Evolutionary conservation across 345 rosid genomes (phyloP).

Genomic region (Lepidium sativum): DNA sequence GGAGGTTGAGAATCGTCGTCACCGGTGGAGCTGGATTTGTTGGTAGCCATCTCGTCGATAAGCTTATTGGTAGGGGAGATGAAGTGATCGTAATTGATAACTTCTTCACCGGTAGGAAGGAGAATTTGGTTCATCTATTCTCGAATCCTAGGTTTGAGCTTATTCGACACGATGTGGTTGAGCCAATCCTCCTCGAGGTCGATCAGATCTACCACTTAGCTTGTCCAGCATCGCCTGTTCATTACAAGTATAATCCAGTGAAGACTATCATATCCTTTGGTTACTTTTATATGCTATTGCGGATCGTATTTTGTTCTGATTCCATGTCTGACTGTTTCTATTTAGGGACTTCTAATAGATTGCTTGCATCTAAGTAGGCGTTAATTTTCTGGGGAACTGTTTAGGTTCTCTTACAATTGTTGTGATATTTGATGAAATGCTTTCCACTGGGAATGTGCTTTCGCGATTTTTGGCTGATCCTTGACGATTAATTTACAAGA

Average conservation of each 20-base stretch:
- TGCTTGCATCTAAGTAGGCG: neutral
- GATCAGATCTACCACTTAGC: slow-evolving; percentile 99
- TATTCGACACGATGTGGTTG: slow-evolving; percentile 93
- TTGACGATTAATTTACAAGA: slow-evolving; percentile 63
- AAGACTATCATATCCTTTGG: slow-evolving; percentile 90
- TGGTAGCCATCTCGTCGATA: slow-evolving; percentile 94
- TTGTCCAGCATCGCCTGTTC: slow-evolving; percentile 98
- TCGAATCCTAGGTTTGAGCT: slow-evolving; percentile 89
- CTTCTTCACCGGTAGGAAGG: slow-evolving; percentile 94
- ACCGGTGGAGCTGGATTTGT: slow-evolving; percentile 98
- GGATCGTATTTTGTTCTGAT: neutral
- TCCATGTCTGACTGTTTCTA: neutral
- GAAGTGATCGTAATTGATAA: slow-evolving; percentile 95
- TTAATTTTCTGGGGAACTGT: neutral
- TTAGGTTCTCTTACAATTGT: neutral
- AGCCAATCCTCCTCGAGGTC: slow-evolving; percentile 89
- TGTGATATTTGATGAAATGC: slow-evolving; percentile 35
- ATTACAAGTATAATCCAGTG: slow-evolving; percentile 90
- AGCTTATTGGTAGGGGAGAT: slow-evolving; percentile 79
- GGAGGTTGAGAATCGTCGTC: slow-evolving; percentile 74
- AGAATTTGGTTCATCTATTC: slow-evolving; percentile 72
- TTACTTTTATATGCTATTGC: neutral
- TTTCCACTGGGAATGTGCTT: neutral
- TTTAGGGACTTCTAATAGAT: neutral
- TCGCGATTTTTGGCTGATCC: slow-evolving; percentile 30